These are phyloP conservation scores for Thraustochytrium striatum DNA, from an alignment of 352 stramenopile genomes.

Conservation along the genomic window DNA sequence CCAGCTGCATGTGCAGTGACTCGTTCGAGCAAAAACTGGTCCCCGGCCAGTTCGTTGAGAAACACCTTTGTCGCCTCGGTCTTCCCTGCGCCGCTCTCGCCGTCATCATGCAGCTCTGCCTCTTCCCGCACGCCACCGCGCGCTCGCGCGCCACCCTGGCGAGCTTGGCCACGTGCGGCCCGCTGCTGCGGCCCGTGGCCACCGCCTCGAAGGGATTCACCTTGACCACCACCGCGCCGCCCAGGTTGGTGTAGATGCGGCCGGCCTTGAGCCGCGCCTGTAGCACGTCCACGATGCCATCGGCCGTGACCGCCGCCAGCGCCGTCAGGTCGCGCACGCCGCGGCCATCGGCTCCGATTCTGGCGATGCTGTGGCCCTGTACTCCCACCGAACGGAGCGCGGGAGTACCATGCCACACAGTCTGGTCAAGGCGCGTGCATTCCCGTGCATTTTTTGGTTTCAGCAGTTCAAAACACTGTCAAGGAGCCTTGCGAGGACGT, in stretches of 20 bases:
- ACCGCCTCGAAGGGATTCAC: slow-evolving; percentile 32
- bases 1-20: slow-evolving; percentile 20
- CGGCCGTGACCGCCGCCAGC: slow-evolving; percentile 27
- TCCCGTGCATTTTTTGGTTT: no score
- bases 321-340: slow-evolving; percentile 6
- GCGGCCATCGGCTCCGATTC: neutral
- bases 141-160: neutral
- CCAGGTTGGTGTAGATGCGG: slow-evolving; percentile 25
- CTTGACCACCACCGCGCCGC: slow-evolving; percentile 21
- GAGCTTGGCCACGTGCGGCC: neutral
- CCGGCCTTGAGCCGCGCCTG: neutral
- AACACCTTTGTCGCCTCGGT: slow-evolving; percentile 42
- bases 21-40: slow-evolving; percentile 9
- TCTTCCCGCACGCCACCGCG: neutral
- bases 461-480: no score
- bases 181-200: neutral
- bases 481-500: no score
- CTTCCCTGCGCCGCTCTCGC: slow-evolving; percentile 21
- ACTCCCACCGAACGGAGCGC: no score
- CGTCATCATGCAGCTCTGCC: slow-evolving; percentile 33
- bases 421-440: no score
- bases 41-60: slow-evolving; percentile 20
- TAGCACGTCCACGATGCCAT: neutral
- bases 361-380: no score
- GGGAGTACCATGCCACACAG: no score